Evolutionary conservation across 495 filamentous ascomycete species (phyloP).

Genomic region (Xylaria scruposa): DNA sequence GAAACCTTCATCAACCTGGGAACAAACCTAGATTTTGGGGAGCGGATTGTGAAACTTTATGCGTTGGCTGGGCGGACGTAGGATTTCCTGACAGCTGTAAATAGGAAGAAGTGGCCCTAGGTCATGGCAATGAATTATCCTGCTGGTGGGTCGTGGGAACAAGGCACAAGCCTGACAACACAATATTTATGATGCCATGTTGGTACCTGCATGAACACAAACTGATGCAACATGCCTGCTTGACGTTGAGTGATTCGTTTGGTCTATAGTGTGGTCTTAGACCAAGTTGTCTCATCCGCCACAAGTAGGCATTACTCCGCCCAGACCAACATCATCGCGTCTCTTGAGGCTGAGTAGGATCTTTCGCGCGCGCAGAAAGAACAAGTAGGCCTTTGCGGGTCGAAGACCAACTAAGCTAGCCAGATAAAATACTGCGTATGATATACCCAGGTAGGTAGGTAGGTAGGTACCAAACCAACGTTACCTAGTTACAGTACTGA

Average conservation of each 20-base stretch:
- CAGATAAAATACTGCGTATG: neutral
- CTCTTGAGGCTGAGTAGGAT: slow-evolving; percentile 2
- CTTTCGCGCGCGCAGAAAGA: neutral
- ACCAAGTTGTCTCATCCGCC: slow-evolving; percentile 22
- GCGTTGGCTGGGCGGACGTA: neutral
- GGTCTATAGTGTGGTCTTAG: neutral
- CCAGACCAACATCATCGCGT: neutral
- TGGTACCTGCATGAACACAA: neutral
- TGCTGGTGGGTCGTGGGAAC: slow-evolving; percentile 19
- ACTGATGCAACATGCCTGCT: slow-evolving; percentile 3
- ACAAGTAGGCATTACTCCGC: neutral
- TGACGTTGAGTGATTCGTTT: neutral
- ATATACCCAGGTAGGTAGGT: neutral
- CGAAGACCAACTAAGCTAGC: neutral
- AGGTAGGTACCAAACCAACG: neutral
- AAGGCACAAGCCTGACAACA: slow-evolving; percentile 9
- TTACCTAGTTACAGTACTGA: neutral
- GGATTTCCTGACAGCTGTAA: neutral
- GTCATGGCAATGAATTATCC: neutral
- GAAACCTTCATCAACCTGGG: neutral
- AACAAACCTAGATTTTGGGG: neutral
- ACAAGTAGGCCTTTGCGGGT: neutral
- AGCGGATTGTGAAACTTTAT: slow-evolving; percentile 11
- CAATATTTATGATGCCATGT: slow-evolving; percentile 6
- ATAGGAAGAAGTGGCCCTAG: neutral